Evolutionary conservation across 192 early-diverging fungal species (phyloP).

Genomic region (Coemansia sp.): DNA sequence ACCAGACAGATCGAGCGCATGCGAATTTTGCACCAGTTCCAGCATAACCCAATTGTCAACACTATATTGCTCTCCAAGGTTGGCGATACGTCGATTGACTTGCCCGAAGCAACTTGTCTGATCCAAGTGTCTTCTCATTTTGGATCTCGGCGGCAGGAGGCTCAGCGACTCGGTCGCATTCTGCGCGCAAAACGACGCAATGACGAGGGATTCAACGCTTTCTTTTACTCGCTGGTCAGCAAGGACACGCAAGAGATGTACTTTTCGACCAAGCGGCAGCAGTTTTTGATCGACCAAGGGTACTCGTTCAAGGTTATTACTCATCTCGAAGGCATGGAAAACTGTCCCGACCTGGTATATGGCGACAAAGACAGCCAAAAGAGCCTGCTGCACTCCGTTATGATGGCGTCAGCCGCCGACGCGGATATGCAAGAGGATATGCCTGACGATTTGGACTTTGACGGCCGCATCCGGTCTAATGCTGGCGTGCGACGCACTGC

Average conservation of each 20-base stretch:
- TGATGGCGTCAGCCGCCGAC: conserved; percentile 67
- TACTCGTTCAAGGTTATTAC: conserved; percentile 99
- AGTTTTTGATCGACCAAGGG: conserved; percentile 99
- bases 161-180: conserved; percentile 93
- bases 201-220: conserved; percentile 94
- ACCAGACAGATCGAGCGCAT: conserved; percentile 89
- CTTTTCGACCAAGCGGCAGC: conserved; percentile 97
- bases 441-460: conserved; percentile 60
- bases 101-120: conserved; percentile 96
- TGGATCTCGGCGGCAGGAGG: conserved; percentile 97
- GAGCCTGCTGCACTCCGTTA: conserved; percentile 80
- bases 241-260: conserved; percentile 99
- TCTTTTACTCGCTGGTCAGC: conserved; percentile 98
- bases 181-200: conserved; percentile 92
- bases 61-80: conserved; percentile 90
- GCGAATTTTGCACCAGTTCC: conserved; percentile 90
- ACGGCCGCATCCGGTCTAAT: conserved; percentile 22
- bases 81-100: conserved; percentile 98
- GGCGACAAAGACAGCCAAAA: conserved; percentile 71
- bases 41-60: conserved; percentile 85
- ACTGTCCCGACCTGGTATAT: conserved; percentile 74
- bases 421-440: conserved; percentile 61
- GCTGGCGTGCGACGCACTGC: conserved; percentile 55
- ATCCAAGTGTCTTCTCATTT: conserved; percentile 99
- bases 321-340: conserved; percentile 89